A percentile compares a stretch with the other conserved stretches of the same genome.
Conservation (phyloP, 352 stramenopile genomes). For the Elongisporangium undulatum region DNA sequence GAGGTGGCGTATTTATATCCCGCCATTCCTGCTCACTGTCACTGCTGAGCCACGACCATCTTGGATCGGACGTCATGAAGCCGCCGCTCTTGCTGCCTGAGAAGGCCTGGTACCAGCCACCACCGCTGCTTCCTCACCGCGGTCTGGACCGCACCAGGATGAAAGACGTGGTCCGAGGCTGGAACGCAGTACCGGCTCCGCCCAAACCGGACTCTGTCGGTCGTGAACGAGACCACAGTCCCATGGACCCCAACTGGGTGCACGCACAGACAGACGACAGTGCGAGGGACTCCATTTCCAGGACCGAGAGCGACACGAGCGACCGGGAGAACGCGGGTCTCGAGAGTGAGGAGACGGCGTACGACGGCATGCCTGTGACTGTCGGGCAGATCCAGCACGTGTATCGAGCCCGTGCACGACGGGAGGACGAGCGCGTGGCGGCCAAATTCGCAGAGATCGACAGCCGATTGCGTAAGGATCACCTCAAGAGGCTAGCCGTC, state of each 20-base stretch:
- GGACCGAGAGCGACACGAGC: constrained; percentile 6
- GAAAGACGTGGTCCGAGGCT: constrained; percentile 26
- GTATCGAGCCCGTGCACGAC: constrained; percentile 30
- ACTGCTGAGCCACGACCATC: background rate
- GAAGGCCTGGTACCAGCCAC: constrained; percentile 8
- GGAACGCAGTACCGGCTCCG: constrained; percentile 12
- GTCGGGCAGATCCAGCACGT: constrained; percentile 38
- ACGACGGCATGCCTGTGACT: constrained; percentile 16
- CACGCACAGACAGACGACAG: background rate
- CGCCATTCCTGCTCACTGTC: background rate
- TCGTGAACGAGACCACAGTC: background rate
- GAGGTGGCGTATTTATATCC: background rate
- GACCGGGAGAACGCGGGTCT: constrained; percentile 1
- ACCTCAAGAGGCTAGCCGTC: constrained; percentile 1
- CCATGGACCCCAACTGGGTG: background rate
- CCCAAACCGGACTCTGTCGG: background rate
- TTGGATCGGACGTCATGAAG: background rate
- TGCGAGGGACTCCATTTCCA: background rate
- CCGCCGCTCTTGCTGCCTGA: background rate
- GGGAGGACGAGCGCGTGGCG: constrained; percentile 20
- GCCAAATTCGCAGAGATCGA: constrained; percentile 7
- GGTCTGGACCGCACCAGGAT: constrained; percentile 26
- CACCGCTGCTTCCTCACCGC: background rate
- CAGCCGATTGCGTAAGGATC: constrained; percentile 8
- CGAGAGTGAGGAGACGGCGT: constrained; percentile 1